Conservation (phyloP, 31 red algal genomes). For the Odonthalia washingtoniensis region DNA sequence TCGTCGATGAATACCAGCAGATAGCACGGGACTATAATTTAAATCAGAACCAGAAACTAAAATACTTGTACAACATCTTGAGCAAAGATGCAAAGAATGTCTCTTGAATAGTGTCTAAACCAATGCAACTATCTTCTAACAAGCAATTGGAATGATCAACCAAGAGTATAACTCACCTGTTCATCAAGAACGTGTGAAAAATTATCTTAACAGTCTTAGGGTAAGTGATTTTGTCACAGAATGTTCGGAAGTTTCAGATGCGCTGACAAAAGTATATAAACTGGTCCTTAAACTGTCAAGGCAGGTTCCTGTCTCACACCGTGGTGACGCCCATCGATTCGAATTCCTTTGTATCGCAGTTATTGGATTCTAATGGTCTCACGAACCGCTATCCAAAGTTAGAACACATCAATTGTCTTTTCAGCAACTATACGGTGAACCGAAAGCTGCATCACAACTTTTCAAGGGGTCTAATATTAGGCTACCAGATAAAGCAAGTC, state of each 20-base stretch:
- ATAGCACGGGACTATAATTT: too few relatives aligned
- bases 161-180: too few relatives aligned
- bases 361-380: neutral
- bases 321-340: neutral
- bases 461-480: neutral
- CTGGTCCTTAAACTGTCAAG: neutral
- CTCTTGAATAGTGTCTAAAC: too few relatives aligned
- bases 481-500: neutral
- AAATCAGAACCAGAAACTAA: too few relatives aligned
- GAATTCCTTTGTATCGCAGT: neutral
- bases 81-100: too few relatives aligned
- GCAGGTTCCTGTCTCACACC: constrained; percentile 1
- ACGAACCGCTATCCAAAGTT: neutral
- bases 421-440: neutral
- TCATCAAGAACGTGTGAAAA: too few relatives aligned
- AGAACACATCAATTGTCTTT: neutral
- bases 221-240: too few relatives aligned
- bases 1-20: too few relatives aligned
- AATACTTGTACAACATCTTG: too few relatives aligned
- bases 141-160: too few relatives aligned
- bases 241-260: neutral
- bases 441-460: neutral
- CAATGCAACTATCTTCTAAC: too few relatives aligned
- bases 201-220: too few relatives aligned
- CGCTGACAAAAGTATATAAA: neutral